A percentile compares a stretch with the other conserved stretches of the same genome.
phyloP scores from a whole-genome alignment of 2,329 filamentous ascomycete genomes.

The Aspergillus fumigatiaffinis region DNA sequence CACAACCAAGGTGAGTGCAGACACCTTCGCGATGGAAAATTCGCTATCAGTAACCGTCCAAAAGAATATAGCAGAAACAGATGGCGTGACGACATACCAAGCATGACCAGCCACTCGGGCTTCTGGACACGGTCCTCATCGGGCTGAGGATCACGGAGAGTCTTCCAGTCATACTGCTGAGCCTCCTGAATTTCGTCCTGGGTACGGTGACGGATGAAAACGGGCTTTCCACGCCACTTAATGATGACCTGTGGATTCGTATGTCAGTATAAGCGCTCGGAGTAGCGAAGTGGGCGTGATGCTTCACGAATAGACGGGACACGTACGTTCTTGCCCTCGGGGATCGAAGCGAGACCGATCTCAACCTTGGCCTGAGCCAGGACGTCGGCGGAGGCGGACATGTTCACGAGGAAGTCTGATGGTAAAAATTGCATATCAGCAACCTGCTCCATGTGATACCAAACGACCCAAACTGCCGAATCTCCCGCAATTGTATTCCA shows the following conservation, averaged over 20 bases:
- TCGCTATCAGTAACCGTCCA: slow-evolving; percentile 1
- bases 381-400: slow-evolving; percentile 98
- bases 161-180: slow-evolving; percentile 76
- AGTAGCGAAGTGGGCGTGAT: neutral
- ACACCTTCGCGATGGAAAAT: slow-evolving; percentile 59
- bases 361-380: slow-evolving; percentile 99
- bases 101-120: slow-evolving; percentile 98
- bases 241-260: slow-evolving; percentile 71
- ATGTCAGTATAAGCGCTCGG: slow-evolving; percentile 10
- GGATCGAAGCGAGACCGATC: slow-evolving; percentile 86
- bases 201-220: slow-evolving; percentile 99
- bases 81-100: slow-evolving; percentile 59
- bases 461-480: neutral
- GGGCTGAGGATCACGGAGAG: slow-evolving; percentile 84
- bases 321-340: slow-evolving; percentile 98
- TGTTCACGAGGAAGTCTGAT: slow-evolving; percentile 98
- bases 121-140: slow-evolving; percentile 95
- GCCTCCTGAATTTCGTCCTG: slow-evolving; percentile 89
- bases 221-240: slow-evolving; percentile 99
- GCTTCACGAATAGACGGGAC: neutral
- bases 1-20: slow-evolving; percentile 98
- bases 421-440: slow-evolving; percentile 25
- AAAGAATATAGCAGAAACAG: neutral
- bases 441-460: slow-evolving; percentile 5
- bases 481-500: neutral